These are phyloP conservation scores for Coelastrella sp. DNA, from an alignment of 139 green algal species.

Conservation along the genomic window DNA sequence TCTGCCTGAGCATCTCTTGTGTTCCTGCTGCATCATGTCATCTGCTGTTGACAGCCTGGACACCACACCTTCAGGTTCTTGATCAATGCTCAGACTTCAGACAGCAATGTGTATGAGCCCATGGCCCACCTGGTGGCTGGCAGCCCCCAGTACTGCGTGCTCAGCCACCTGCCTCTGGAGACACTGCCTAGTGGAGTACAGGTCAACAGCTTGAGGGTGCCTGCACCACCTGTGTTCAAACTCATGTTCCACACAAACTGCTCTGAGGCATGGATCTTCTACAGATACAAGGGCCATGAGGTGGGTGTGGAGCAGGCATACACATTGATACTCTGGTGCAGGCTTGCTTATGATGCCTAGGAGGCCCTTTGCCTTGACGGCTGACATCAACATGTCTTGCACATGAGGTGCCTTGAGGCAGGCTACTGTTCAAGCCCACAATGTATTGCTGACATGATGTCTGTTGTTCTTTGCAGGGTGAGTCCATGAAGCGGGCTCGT, in stretches of 20 bases:
- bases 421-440: too few relatives aligned
- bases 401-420: too few relatives aligned
- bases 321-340: neutral
- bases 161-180: constrained; percentile 30
- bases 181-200: constrained; percentile 4
- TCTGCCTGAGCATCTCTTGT: neutral
- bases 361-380: neutral
- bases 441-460: neutral
- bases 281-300: constrained; percentile 7
- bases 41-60: neutral
- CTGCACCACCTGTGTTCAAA: constrained; percentile 3
- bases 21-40: neutral
- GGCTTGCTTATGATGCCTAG: neutral
- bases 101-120: constrained; percentile 1
- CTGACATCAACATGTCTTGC: neutral
- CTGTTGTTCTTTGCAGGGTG: neutral
- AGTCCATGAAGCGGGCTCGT: neutral
- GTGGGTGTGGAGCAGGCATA: neutral
- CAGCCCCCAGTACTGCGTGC: neutral
- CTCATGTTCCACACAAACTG: constrained; percentile 29
- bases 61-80: constrained; percentile 44
- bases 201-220: constrained; percentile 29
- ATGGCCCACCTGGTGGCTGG: constrained; percentile 4
- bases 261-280: constrained; percentile 19
- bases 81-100: neutral